A percentile compares a stretch with the other conserved stretches of the same genome.
These are phyloP conservation scores for Thielaviopsis euricoi DNA, from an alignment of 2,329 filamentous ascomycete genomes.

Conservation along the genomic window DNA sequence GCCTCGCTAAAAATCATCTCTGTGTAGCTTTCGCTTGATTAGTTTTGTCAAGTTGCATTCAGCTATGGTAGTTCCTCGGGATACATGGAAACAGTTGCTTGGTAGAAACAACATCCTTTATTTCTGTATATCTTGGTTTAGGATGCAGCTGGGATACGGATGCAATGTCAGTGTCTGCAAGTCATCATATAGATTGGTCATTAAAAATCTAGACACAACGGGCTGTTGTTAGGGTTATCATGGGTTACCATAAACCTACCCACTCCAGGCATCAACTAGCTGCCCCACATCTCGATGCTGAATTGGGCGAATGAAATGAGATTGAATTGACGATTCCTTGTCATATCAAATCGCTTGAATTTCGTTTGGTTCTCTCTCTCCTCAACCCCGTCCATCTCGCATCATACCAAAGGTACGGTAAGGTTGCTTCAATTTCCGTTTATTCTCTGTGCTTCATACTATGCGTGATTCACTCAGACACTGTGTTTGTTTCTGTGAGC, in stretches of 20 bases:
- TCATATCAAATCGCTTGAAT: too few relatives aligned
- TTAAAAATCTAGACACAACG: too few relatives aligned
- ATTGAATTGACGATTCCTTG: background rate
- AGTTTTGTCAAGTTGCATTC: background rate
- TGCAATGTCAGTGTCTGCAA: background rate
- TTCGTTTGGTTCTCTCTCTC: background rate
- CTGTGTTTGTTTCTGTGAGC: too few relatives aligned
- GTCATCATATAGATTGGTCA: too few relatives aligned
- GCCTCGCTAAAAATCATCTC: background rate
- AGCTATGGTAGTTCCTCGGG: background rate
- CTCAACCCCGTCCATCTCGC: background rate
- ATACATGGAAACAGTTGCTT: too few relatives aligned
- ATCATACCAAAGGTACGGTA: background rate
- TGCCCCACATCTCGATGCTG: background rate
- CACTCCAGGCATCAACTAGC: background rate
- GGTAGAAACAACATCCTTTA: too few relatives aligned
- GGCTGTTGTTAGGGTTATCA: background rate
- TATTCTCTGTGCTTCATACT: background rate
- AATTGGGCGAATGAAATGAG: background rate
- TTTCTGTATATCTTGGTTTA: background rate
- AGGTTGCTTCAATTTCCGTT: background rate
- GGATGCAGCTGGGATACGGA: background rate
- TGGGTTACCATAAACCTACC: background rate
- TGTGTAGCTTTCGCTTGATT: background rate
- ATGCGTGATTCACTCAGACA: background rate